These are phyloP conservation scores for Eucalyptus pumila DNA, from an alignment of 345 rosid genomes.

Conservation along the genomic window DNA sequence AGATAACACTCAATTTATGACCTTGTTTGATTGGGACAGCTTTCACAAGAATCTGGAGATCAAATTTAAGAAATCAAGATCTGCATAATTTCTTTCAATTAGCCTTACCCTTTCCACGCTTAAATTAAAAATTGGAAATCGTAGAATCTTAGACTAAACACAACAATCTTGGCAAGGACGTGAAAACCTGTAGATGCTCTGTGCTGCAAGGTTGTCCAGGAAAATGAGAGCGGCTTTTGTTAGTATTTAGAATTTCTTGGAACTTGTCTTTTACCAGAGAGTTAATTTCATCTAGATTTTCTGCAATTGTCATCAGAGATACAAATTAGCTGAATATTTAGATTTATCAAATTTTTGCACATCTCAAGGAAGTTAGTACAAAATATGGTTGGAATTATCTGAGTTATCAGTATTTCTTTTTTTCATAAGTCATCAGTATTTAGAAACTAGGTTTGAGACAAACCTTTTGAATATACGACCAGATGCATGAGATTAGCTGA, in stretches of 20 bases:
- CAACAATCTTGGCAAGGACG: background rate
- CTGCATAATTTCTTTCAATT: background rate
- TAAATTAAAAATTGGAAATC: background rate
- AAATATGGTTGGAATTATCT: background rate
- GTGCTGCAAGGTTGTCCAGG: constrained; percentile 74
- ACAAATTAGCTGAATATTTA: constrained; percentile 1
- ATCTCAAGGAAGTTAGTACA: background rate
- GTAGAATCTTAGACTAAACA: background rate
- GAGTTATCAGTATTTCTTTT: background rate
- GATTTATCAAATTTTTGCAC: background rate
- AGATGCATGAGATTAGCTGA: constrained; percentile 91
- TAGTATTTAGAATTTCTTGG: constrained; percentile 49
- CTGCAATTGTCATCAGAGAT: constrained; percentile 14
- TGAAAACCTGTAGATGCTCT: constrained; percentile 72
- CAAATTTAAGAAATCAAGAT: background rate
- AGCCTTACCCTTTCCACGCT: background rate
- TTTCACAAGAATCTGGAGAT: constrained; percentile 66
- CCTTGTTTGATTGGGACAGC: constrained; percentile 75
- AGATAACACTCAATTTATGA: constrained; percentile 50
- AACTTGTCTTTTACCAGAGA: constrained; percentile 51
- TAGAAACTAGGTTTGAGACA: background rate
- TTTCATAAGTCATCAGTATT: background rate
- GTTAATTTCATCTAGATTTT: constrained; percentile 61
- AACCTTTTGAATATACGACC: constrained; percentile 76
- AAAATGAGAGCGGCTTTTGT: constrained; percentile 25